Base-by-base conservation (phyloP, 345 rosid species). In the Acer yangbiense region DNA sequence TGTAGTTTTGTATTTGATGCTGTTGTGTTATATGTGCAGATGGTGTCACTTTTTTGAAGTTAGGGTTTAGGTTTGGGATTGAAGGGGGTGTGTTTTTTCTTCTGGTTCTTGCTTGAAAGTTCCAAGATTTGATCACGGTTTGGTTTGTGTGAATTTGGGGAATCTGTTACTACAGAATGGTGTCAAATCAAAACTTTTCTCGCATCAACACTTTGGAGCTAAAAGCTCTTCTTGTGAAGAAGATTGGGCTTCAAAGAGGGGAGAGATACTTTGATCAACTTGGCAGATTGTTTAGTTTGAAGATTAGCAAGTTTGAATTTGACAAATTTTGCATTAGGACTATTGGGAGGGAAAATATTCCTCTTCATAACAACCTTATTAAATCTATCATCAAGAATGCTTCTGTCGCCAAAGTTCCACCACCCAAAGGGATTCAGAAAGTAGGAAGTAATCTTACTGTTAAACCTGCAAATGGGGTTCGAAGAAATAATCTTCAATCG, bases 261-360 rank as follows among this genome's bases (percentile, higher is more conserved):
- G 87, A 90, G 68, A 90, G 70, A 68, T 95, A 95, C 88, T 95
- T 95, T 75, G 82, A 88, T 69, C 97, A 85, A 77, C 94, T 95
- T 13, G 81, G 84, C 29, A 89, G 86, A 79, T 83, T 90, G 81
- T 87, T 91, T 32, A 68, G 83, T 81, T 82, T 78, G 68, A 89
- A 81, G 79, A 85, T 88, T 63, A 83, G 83, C 83, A 95, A 95
- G 82, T 80, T 77, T 7, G 96, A 93, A 29, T 93, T 95, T 43
- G 97, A 93, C 80, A 82, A 87, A 73, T 68, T 82, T 66, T 95
- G 96, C 71, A 57, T 85, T 68, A 86, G 80, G 80, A 86, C 84
- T 10, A 81, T 93, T 10, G 96, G 99, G 65, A 87, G 88, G 69
- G 92, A 89, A 80, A 88, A 88, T 76, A 77, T 95, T 18, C 86